A percentile compares a stretch with the other conserved stretches of the same genome.
Evolutionary conservation across 2,329 filamentous ascomycete species (phyloP).

Genomic region (Chaetomiaceae sp.): DNA sequence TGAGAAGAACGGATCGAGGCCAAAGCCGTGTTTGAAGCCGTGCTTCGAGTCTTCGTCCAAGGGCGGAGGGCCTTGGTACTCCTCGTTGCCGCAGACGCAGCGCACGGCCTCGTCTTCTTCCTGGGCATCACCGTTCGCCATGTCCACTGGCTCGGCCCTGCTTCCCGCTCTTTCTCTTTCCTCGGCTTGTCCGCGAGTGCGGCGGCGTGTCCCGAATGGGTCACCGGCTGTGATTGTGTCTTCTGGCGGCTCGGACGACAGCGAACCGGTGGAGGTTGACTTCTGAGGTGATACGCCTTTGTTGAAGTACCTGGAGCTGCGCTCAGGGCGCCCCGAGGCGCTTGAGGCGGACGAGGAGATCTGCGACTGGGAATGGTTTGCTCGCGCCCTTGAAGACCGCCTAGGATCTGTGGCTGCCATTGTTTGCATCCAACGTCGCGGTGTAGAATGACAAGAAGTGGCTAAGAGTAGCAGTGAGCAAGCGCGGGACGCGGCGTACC

Average conservation of each 20-base stretch:
- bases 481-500: conserved; percentile 9
- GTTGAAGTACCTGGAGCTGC: conserved; percentile 65
- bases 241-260: conserved; percentile 65
- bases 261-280: conserved; percentile 67
- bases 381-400: conserved; percentile 87
- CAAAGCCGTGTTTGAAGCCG: conserved; percentile 52
- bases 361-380: conserved; percentile 69
- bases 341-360: conserved; percentile 75
- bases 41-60: conserved; percentile 52
- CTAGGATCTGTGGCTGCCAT: conserved; percentile 67
- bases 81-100: conserved; percentile 90
- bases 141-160: conserved; percentile 42
- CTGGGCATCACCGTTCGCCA: conserved; percentile 65
- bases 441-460: conserved; percentile 30
- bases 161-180: conserved; percentile 46
- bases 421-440: conserved; percentile 37
- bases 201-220: conserved; percentile 67
- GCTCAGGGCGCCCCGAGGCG: conserved; percentile 70
- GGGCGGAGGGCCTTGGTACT: conserved; percentile 81
- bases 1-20: conserved; percentile 53
- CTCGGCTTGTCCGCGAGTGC: conserved; percentile 64
- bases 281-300: conserved; percentile 72
- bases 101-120: conserved; percentile 92
- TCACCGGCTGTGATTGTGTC: conserved; percentile 59
- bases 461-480: conserved; percentile 28